These are phyloP conservation scores for Abrus pulchellus DNA, from an alignment of 306 rosid genomes.

Conservation along the genomic window DNA sequence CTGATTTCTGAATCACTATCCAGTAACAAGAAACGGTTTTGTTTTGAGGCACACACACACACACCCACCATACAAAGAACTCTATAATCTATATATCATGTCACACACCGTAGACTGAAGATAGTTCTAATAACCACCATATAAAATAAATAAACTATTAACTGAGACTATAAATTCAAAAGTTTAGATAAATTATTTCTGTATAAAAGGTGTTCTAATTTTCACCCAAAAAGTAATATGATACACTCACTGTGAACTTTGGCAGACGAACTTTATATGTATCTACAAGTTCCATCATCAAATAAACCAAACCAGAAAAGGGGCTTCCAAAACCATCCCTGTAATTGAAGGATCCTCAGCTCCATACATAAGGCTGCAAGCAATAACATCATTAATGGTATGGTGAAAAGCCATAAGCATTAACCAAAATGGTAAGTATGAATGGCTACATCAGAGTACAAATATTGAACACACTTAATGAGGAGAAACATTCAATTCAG, in stretches of 20 bases:
- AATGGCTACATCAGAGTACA: conserved; percentile 17
- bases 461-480: conserved; percentile 17
- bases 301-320: conserved; percentile 94
- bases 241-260: conserved; percentile 90
- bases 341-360: conserved; percentile 99
- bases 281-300: conserved; percentile 99
- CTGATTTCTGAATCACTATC: no score
- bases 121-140: background rate
- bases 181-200: conserved; percentile 3
- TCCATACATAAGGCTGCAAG: conserved; percentile 95
- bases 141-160: conserved; percentile 21
- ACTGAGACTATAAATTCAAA: conserved; percentile 10
- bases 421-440: conserved; percentile 16
- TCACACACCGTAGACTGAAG: conserved; percentile 5
- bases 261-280: conserved; percentile 93
- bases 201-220: background rate
- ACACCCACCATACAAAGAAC: no score
- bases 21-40: no score
- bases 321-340: conserved; percentile 99
- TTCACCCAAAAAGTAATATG: conserved; percentile 15
- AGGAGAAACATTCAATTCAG: conserved; percentile 13
- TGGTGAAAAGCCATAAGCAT: conserved; percentile 33
- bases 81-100: no score
- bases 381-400: conserved; percentile 52
- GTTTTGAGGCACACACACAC: no score